Evolutionary conservation across 2,329 filamentous ascomycete species (phyloP), one percentile per base, ranked within the genome.

Genomic region (Phialophora verrucosa): DNA sequence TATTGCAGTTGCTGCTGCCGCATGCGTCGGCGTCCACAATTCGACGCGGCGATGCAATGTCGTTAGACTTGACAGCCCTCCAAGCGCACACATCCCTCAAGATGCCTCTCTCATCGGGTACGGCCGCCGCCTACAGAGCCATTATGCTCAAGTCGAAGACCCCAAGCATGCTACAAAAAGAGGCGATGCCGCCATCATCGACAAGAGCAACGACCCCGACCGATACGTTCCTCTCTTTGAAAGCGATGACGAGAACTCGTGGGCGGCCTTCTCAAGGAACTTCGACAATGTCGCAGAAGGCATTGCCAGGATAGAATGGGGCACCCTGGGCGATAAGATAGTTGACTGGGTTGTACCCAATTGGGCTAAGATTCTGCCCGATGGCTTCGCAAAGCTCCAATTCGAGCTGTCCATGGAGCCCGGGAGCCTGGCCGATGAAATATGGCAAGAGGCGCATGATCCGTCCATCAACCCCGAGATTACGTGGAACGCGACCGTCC

Each of bases 401-500:
- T 87, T 87, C 25, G 94, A 98, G 78, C 83, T 97, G 17, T 95
- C 92, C 38, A 90, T 95, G 87, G 87, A 90, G 0, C 91, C 92
- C 0, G 94, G 93, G 1, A 96, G 93, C 0, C 81, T 99, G 50
- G 92, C 94, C 12, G 90, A 96, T 74, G 91, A 97, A 72, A 95
- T 99, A 65, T 98, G 95, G 95, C 83, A 84, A 70, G 94, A 98
- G 73, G 92, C 95, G 0, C 91, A 93, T 65, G 91, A 98, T 75
- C 88, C 93, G 0, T 83, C 87, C 56, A 83, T 91, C 69, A 92
- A 98, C 72, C 94, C 94, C 0, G 95, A 99, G 76, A 96, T 98
- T 65, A 81, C 87, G 35, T 92, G 90, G 80, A 87, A 92, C 49
- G 93, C 94, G 20, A 83, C 82, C 23, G 95, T 99, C 1, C 87